phyloP scores from a whole-genome alignment of 2,329 filamentous ascomycete genomes.

The Sporothrix luriei region DNA sequence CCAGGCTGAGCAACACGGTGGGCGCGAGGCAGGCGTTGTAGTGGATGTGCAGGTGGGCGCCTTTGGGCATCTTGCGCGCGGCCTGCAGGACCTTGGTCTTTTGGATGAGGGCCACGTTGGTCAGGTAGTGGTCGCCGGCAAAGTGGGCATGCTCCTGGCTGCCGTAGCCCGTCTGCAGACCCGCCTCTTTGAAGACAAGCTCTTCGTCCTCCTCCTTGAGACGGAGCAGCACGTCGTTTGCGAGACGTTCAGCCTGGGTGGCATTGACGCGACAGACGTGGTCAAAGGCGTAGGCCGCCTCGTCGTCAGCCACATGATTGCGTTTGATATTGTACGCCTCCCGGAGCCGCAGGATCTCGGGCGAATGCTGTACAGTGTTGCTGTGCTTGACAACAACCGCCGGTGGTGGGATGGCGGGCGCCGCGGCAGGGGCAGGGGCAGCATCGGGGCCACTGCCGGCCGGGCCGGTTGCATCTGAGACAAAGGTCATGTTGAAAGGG shows the following conservation, averaged over 20 bases:
- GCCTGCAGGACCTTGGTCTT: slow-evolving; percentile 61
- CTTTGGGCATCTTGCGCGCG: slow-evolving; percentile 66
- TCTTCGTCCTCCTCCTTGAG: slow-evolving; percentile 46
- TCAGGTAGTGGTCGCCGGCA: slow-evolving; percentile 61
- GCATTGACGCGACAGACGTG: slow-evolving; percentile 43
- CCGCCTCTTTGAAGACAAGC: slow-evolving; percentile 44
- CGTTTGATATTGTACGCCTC: slow-evolving; percentile 43
- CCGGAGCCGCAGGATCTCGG: not conserved
- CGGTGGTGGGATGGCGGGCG: not conserved
- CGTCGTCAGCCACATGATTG: slow-evolving; percentile 40
- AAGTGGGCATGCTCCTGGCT: slow-evolving; percentile 52
- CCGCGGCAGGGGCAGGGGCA: not conserved
- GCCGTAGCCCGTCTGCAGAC: slow-evolving; percentile 44
- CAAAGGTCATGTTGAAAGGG: slow-evolving; percentile 18
- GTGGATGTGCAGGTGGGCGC: slow-evolving; percentile 72
- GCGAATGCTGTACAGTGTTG: no score
- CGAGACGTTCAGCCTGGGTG: slow-evolving; percentile 44
- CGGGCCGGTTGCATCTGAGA: not conserved
- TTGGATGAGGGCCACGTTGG: slow-evolving; percentile 57
- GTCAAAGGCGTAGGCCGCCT: slow-evolving; percentile 49
- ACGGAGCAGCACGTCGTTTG: slow-evolving; percentile 47
- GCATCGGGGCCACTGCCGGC: slow-evolving; percentile 5
- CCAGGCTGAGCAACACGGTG: slow-evolving; percentile 58
- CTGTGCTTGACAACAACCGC: not conserved
- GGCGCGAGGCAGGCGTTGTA: slow-evolving; percentile 74